These are phyloP conservation scores for Chrysanthemum seticuspe DNA, from an alignment of 129 eudicot species.

Conservation along the genomic window DNA sequence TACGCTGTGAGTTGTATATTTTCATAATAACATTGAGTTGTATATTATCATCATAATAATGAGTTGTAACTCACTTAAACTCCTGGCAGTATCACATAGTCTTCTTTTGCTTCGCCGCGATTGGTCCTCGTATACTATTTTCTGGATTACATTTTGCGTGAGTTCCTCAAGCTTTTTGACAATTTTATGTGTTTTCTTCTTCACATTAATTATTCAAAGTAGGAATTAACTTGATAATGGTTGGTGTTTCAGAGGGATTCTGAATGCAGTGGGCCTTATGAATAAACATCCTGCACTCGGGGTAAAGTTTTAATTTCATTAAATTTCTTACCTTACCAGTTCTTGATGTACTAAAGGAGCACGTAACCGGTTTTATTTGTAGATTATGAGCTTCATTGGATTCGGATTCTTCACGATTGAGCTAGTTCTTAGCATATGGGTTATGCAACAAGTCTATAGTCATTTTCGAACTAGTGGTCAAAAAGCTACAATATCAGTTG, in stretches of 20 bases:
- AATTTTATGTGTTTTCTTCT: background rate
- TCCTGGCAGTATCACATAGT: conserved; percentile 62
- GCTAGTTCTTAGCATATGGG: conserved; percentile 39
- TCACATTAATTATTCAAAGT: background rate
- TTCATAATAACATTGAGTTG: background rate
- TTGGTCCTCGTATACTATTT: conserved; percentile 87
- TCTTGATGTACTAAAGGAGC: background rate
- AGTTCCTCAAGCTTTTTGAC: conserved; percentile 17
- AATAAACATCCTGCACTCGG: conserved; percentile 47
- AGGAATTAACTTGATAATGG: background rate
- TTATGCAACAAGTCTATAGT: conserved; percentile 34
- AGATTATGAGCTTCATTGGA: conserved; percentile 42
- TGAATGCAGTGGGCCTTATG: conserved; percentile 62
- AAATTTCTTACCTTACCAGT: background rate
- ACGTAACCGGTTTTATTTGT: background rate
- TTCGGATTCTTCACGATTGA: conserved; percentile 30
- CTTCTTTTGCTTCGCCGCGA: conserved; percentile 73
- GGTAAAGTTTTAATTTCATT: conserved; percentile 32
- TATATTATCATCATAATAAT: background rate
- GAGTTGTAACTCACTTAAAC: background rate
- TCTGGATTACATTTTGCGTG: conserved; percentile 77
- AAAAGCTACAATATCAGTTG: conserved; percentile 14
- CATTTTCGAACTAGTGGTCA: conserved; percentile 22
- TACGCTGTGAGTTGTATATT: conserved; percentile 44
- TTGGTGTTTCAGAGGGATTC: conserved; percentile 58